Evolutionary conservation across 192 early-diverging fungal genomes (phyloP), one percentile per base, ranked within the genome.

Genomic region (Coemansia nantahalensis): DNA sequence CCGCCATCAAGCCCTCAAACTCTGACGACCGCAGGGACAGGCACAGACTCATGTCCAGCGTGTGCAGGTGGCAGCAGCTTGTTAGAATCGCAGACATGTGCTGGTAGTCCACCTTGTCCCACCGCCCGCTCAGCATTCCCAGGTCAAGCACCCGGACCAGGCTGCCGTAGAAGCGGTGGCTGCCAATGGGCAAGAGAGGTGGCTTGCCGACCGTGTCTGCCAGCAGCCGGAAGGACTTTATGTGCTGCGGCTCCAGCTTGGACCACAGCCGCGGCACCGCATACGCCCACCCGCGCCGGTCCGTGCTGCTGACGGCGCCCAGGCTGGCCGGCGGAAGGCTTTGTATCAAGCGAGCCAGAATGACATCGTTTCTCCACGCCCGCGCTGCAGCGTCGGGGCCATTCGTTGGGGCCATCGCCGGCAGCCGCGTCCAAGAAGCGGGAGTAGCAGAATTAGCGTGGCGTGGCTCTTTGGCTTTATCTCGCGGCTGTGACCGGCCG

Each of bases 21-120:
- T 52, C 36, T n/a, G 24, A 23, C 16, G 35, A 24, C 2, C n/a
- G 19, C 19, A 67, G 45, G 12, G 36, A 17, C 23, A 46, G 57
- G 47, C 64, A 67, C 31, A 67, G 19, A n/a, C 43, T 59, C 13
- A 67, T 52, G 37, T 59, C 50, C 14, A 67, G 23, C 1, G 12
- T 19, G 5, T 16, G 14, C 4, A 59, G 10, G 8, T 39, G 30
- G 10, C 24, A 18, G 37, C 56, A 59, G 47, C 11, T 7, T 7
- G 36, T n/a, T 12, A 67, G 47, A 5, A 67, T 21, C 3, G 33
- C 45, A 15, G 46, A 21, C 11, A 67, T 24, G 4, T 50, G 15
- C 19, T 34, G 16, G 35, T 47, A 49, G 35, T 45, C 32, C 11
- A 67, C 26, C 19, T 30, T 47, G 17, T 67, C 64, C 64, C 64